These are phyloP conservation scores for Scheffersomyces amazonensis DNA, from an alignment of 805 yeast genomes.

Conservation along the genomic window DNA sequence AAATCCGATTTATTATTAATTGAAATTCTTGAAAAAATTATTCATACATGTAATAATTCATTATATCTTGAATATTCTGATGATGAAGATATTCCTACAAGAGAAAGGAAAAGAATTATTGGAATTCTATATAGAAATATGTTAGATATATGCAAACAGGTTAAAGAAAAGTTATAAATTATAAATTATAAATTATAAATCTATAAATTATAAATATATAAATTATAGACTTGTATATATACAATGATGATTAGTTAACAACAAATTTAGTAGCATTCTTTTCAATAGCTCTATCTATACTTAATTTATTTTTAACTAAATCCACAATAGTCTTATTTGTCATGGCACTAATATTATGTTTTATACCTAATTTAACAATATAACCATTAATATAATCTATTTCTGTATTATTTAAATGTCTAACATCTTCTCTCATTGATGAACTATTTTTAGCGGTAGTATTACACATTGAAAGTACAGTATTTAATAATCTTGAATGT, in stretches of 20 bases:
- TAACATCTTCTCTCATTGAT: constrained; percentile 70
- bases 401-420: constrained; percentile 60
- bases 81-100: constrained; percentile 12
- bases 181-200: background rate
- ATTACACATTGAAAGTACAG: constrained; percentile 26
- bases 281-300: constrained; percentile 29
- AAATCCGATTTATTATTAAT: constrained; percentile 25
- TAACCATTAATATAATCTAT: constrained; percentile 84
- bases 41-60: constrained; percentile 18
- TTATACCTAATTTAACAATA: constrained; percentile 53
- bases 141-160: constrained; percentile 18
- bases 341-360: constrained; percentile 41
- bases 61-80: constrained; percentile 13
- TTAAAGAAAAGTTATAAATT: constrained; percentile 3
- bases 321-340: constrained; percentile 45
- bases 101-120: constrained; percentile 16
- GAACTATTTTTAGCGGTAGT: constrained; percentile 57
- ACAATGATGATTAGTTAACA: constrained; percentile 3
- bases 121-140: constrained; percentile 24
- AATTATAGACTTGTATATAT: constrained; percentile 1
- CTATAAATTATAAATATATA: background rate
- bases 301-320: constrained; percentile 41
- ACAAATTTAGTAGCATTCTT: constrained; percentile 5
- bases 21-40: constrained; percentile 29
- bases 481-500: constrained; percentile 29